Base-by-base conservation (phyloP, 768 basidiomycete genomes). In the Auriscalpium microsporum region DNA sequence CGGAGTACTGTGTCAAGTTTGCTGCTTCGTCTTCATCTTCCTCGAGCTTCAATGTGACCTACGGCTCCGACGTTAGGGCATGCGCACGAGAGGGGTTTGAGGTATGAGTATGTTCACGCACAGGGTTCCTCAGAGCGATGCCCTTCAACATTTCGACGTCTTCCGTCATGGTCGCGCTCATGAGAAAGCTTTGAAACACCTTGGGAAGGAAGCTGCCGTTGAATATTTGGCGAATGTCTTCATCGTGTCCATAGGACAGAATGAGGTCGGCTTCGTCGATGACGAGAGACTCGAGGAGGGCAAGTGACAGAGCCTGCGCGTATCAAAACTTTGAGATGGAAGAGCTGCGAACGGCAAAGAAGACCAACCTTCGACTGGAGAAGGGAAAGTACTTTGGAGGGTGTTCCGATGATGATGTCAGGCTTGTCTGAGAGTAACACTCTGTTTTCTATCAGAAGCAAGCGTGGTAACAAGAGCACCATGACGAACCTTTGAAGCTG, bases 251-350 rank as follows among this genome's bases (percentile, higher is more conserved):
- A 67, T 98, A 99, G 0, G 94, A 97, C 17, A 99, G 77, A 52
- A 99, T 89, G 38, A 98, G 81, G 67, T 98, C 96, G 21, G 96
- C 96, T 71, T 99, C 96, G 67, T 99, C 96, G 55, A 99, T 94
- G 33, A 95, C 88, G 16, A 99, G 81, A 5, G 89, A 87, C 47
- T 92, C 88, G 34, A 98, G 72, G 0, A 79, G 75, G 11, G 78
- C 64, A 0, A 94, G 71, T 3, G 75, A 78, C 8, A 98, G 73
- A 0, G 82, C 73, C 87, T 90, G 56, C 1, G 33, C 37, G 19
- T n/a, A 38, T 42, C 44, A 58, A 11, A 16, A 45, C 16, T 16
- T n/a, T 9, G 19, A n/a, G 4, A 11, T 46, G 21, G 17, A 36
- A 35, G 21, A 45, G 10, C 19, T 0, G 40, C 8, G 40, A 42